Evolutionary conservation across 768 basidiomycete genomes (phyloP).

Genomic region (Russula lepida): DNA sequence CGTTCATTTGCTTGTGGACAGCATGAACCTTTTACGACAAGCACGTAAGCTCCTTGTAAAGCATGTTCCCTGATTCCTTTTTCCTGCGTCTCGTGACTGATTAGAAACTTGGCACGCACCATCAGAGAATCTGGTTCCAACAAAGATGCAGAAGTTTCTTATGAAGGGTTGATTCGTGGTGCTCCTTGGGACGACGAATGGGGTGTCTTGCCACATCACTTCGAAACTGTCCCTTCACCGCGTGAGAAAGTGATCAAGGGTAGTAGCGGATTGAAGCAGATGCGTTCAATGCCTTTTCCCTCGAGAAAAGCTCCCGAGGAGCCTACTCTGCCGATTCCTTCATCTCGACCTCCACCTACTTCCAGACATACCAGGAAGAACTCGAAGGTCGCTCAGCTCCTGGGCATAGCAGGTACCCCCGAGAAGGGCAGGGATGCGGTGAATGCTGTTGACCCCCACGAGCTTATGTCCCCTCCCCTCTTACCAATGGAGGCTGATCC

Average conservation of each 20-base stretch:
- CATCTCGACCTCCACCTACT: not conserved
- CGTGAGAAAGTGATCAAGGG: not conserved
- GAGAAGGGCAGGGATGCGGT: not conserved
- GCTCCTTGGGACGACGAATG: conserved; percentile 1
- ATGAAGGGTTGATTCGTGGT: not conserved
- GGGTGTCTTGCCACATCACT: not conserved
- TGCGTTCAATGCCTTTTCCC: conserved; percentile 10
- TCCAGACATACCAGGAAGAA: conserved; percentile 2
- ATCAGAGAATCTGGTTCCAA: conserved; percentile 2
- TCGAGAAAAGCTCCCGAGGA: not conserved
- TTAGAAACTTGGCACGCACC: not conserved
- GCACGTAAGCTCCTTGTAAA: not conserved
- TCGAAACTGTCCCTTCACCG: not conserved
- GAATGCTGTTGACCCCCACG: not conserved
- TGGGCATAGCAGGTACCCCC: not conserved
- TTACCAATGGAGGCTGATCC: conserved; percentile 11
- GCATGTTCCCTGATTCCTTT: not conserved
- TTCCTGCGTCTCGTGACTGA: not conserved
- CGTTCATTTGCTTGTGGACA: not conserved
- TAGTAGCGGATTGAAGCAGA: not conserved
- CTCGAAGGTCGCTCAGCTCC: conserved; percentile 2
- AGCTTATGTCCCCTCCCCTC: conserved; percentile 5
- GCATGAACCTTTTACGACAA: conserved; percentile 9
- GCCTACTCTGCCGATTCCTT: not conserved
- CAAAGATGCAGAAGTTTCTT: not conserved